Base-by-base conservation (phyloP, 192 early-diverging fungal genomes). In the Paraglomus brasilianum region DNA sequence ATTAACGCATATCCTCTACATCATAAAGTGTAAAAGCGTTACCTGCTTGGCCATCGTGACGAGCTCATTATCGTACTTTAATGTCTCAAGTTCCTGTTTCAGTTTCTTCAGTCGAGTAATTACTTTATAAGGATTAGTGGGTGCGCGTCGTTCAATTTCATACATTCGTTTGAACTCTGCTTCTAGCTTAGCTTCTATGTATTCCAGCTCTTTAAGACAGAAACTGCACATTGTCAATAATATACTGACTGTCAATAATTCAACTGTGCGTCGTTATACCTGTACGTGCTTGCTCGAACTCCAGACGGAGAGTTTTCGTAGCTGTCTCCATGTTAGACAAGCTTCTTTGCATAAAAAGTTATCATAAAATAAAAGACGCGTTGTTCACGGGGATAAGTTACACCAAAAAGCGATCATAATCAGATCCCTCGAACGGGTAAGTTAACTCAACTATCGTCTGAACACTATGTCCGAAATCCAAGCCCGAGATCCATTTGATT, bases 41-140 rank as follows among this genome's bases (percentile, higher is more conserved):
- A 66, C 64, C 64, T 66, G 64, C 51, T 66, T 66, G 8, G 64
- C 45, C 39, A 45, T 8, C 48, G 51, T 66, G 15, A 66, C 24
- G 15, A 15, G 30, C 8, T 66, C 47, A 66, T 9, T 50, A 17
- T 66, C 64, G 48, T 17, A 8, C 51, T 15, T 48, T 47, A 66
- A 8, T 2, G 19, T 5, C n/a, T 50, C 30, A 46, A 66, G 40
- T 39, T 48, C 44, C 11, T 52, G 19, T 17, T 50, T 66, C 40
- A 66, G 40, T 50, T 50, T 66, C 40, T 48, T 66, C 10, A 66
- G 17, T 50, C 40, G 30, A 24, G 19, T 30, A 19, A 66, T 39
- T 17, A 49, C 64, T 48, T 66, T 49, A 50, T 48, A 13, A 15
- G 64, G 64, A 48, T 66, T 66, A 4, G 42, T 38, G 9, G 64